phyloP scores from a whole-genome alignment of 345 rosid species.

The Fremontodendron californicum region DNA sequence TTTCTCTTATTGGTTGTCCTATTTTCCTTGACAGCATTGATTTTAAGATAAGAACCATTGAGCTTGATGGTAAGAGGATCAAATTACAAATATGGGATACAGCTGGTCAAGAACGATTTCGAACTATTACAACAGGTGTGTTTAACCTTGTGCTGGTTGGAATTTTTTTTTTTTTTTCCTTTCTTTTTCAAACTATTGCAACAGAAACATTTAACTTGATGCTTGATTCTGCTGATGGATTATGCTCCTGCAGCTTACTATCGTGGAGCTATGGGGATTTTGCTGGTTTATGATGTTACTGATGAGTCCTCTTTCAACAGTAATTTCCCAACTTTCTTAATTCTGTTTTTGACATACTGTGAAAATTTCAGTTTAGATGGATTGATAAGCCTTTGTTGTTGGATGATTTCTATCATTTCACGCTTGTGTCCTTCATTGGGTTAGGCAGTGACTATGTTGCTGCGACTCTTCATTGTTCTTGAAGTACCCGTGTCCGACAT shows the following conservation, averaged over 20 bases:
- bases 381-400: not conserved
- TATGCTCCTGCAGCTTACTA: conserved; percentile 50
- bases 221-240: conserved; percentile 8
- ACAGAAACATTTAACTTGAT: not conserved
- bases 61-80: conserved; percentile 83
- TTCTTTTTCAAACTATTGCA: not conserved
- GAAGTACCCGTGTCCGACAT: too few relatives aligned
- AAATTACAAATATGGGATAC: conserved; percentile 96
- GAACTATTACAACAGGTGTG: conserved; percentile 78
- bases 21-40: too few relatives aligned
- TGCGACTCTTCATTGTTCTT: too few relatives aligned
- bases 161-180: not conserved
- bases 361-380: not conserved
- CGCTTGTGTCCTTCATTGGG: not conserved
- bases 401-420: not conserved
- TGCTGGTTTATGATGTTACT: conserved; percentile 74
- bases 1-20: not conserved
- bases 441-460: too few relatives aligned
- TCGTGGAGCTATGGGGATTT: conserved; percentile 80
- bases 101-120: conserved; percentile 90
- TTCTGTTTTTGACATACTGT: not conserved
- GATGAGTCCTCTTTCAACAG: conserved; percentile 79
- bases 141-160: not conserved
- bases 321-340: conserved; percentile 18
- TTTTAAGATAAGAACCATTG: too few relatives aligned